A percentile compares a stretch with the other conserved stretches of the same genome.
Evolutionary conservation across 495 filamentous ascomycete genomes (phyloP).

Genomic region (Lophium mytilinum): DNA sequence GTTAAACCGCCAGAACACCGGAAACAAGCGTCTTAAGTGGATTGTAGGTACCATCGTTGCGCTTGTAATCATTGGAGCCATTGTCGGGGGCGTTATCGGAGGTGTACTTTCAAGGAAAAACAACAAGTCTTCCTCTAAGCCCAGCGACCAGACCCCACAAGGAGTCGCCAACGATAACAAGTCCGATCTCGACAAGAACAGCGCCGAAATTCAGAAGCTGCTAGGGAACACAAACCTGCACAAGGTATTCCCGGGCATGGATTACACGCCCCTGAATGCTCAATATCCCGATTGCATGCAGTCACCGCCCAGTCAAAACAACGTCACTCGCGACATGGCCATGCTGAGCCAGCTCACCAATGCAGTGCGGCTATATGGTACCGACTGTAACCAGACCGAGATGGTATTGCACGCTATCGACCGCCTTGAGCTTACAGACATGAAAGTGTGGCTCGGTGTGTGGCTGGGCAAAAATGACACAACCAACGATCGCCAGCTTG

Average conservation of each 20-base stretch:
- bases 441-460: constrained; percentile 93
- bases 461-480: constrained; percentile 83
- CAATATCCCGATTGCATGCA: constrained; percentile 81
- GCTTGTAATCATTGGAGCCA: constrained; percentile 34
- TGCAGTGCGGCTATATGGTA: constrained; percentile 84
- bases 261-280: constrained; percentile 87
- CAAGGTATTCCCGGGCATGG: constrained; percentile 94
- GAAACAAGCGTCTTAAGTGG: constrained; percentile 62
- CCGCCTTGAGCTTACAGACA: constrained; percentile 59
- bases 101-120: constrained; percentile 41
- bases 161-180: constrained; percentile 34
- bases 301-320: constrained; percentile 80
- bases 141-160: background rate
- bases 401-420: constrained; percentile 83
- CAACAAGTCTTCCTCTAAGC: constrained; percentile 11
- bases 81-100: constrained; percentile 72
- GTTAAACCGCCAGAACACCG: constrained; percentile 48
- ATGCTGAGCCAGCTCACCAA: constrained; percentile 88
- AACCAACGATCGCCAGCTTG: constrained; percentile 73
- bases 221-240: constrained; percentile 74
- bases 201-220: constrained; percentile 68
- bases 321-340: constrained; percentile 85
- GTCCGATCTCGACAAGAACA: constrained; percentile 65
- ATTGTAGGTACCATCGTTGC: constrained; percentile 57
- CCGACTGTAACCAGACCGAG: constrained; percentile 95